phyloP scores from a whole-genome alignment of 1,139 yeast genomes.

The Dujonia santamariae region DNA sequence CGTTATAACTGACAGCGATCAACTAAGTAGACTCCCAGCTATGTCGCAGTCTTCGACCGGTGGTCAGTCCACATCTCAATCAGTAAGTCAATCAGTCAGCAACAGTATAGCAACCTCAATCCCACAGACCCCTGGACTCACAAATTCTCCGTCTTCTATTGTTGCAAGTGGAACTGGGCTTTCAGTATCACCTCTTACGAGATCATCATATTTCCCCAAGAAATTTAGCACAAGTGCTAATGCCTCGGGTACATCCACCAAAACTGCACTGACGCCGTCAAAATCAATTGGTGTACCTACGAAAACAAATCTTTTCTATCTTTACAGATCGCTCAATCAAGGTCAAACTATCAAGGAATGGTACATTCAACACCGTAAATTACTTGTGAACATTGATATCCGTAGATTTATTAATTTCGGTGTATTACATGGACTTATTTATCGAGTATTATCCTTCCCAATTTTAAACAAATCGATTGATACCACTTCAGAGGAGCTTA shows the following conservation, averaged over 20 bases:
- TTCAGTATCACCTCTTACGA: constrained; percentile 12
- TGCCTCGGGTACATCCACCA: background rate
- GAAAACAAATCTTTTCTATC: constrained; percentile 62
- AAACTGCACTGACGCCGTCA: constrained; percentile 8
- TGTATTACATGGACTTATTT: constrained; percentile 72
- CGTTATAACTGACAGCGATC: constrained; percentile 41
- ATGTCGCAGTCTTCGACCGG: too few relatives aligned
- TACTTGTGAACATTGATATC: constrained; percentile 66
- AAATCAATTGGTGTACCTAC: constrained; percentile 49
- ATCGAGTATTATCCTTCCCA: constrained; percentile 79
- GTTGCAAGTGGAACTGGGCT: constrained; percentile 2
- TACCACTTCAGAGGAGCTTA: constrained; percentile 25
- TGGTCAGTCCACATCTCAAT: background rate
- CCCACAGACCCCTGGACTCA: background rate
- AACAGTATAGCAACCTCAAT: background rate
- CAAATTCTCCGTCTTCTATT: constrained; percentile 2
- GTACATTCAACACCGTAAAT: constrained; percentile 62
- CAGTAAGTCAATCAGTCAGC: background rate
- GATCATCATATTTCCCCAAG: constrained; percentile 7
- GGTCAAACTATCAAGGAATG: constrained; percentile 79
- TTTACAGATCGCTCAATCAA: constrained; percentile 76
- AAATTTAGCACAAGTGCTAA: background rate
- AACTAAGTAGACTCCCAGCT: constrained; percentile 5
- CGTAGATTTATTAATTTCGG: constrained; percentile 88
- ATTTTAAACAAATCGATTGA: constrained; percentile 43